These are phyloP conservation scores for Pleomassaria siparia DNA, from an alignment of 2,329 filamentous ascomycete genomes.

Conservation along the genomic window DNA sequence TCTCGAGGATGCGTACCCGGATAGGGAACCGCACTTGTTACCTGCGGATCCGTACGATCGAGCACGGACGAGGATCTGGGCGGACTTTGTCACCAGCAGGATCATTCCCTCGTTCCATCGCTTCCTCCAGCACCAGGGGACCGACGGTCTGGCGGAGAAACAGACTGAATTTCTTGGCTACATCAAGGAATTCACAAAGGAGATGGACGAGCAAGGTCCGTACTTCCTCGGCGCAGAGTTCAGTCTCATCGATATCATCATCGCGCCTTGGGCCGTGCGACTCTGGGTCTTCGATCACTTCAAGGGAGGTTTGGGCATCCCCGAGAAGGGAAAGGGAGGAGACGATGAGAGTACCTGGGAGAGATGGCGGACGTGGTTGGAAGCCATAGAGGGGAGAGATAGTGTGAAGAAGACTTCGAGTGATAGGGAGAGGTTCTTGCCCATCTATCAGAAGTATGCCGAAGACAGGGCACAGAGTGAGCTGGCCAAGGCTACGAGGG, in stretches of 20 bases:
- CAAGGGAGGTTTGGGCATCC: constrained; percentile 61
- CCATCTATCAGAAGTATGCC: constrained; percentile 61
- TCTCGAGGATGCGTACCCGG: constrained; percentile 68
- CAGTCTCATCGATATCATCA: constrained; percentile 68
- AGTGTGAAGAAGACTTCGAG: constrained; percentile 71
- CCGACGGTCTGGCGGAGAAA: constrained; percentile 50
- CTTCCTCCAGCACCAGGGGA: constrained; percentile 48
- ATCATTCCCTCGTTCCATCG: constrained; percentile 72
- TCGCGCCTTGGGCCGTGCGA: constrained; percentile 73
- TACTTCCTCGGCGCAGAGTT: constrained; percentile 68
- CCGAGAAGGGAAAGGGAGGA: constrained; percentile 49
- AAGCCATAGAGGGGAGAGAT: constrained; percentile 59
- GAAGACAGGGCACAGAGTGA: constrained; percentile 51
- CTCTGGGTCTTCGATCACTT: constrained; percentile 76
- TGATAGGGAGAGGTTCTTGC: constrained; percentile 65
- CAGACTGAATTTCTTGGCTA: constrained; percentile 60
- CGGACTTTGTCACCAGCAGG: constrained; percentile 67
- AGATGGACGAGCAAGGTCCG: constrained; percentile 64
- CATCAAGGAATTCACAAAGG: constrained; percentile 61
- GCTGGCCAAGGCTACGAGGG: constrained; percentile 54
- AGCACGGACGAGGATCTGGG: constrained; percentile 70
- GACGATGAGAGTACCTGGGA: constrained; percentile 62
- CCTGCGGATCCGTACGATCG: constrained; percentile 64
- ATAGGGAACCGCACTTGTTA: constrained; percentile 55
- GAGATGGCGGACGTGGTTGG: constrained; percentile 66